A percentile compares a stretch with the other conserved stretches of the same genome.
These are phyloP conservation scores for Neocatenulostroma microsporum DNA, from an alignment of 2,329 filamentous ascomycete genomes.

Conservation along the genomic window DNA sequence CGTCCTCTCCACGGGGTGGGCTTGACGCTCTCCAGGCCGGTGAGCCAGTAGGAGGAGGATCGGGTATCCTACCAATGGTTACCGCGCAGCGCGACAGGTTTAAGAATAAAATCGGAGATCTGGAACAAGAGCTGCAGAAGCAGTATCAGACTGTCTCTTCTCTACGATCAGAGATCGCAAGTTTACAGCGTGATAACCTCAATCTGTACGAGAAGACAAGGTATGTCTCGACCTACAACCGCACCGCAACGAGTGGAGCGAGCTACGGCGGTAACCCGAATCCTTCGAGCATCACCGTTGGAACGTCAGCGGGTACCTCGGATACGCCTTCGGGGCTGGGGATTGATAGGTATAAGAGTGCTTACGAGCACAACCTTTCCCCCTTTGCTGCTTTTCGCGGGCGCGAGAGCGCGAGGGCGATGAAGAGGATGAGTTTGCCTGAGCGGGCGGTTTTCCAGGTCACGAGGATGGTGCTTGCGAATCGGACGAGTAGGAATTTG, in stretches of 20 bases:
- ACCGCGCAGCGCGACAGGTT: slow-evolving; percentile 96
- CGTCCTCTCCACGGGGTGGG: slow-evolving; percentile 26
- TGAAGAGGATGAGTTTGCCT: slow-evolving; percentile 85
- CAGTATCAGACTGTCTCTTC: slow-evolving; percentile 74
- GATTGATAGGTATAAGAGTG: slow-evolving; percentile 77
- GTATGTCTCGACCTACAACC: slow-evolving; percentile 88
- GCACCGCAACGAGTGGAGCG: slow-evolving; percentile 53
- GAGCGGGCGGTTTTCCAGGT: slow-evolving; percentile 86
- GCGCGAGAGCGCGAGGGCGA: slow-evolving; percentile 82
- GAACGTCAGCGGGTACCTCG: no score
- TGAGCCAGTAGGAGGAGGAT: slow-evolving; percentile 58
- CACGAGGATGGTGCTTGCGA: slow-evolving; percentile 83
- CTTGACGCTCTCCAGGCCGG: slow-evolving; percentile 57
- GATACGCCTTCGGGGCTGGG: no score
- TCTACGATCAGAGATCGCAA: slow-evolving; percentile 80
- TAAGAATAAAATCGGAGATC: slow-evolving; percentile 87
- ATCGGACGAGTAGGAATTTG: slow-evolving; percentile 80
- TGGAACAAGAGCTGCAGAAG: slow-evolving; percentile 84
- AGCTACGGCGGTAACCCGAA: slow-evolving; percentile 59
- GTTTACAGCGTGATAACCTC: slow-evolving; percentile 91
- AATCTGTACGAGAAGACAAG: slow-evolving; percentile 95
- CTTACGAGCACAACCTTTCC: slow-evolving; percentile 91
- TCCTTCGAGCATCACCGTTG: slow-evolving; percentile 59
- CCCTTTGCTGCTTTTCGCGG: slow-evolving; percentile 93
- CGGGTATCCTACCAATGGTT: slow-evolving; percentile 93